These are phyloP conservation scores for Boletus vinaceobasis DNA, from an alignment of 768 basidiomycete genomes.

Conservation along the genomic window DNA sequence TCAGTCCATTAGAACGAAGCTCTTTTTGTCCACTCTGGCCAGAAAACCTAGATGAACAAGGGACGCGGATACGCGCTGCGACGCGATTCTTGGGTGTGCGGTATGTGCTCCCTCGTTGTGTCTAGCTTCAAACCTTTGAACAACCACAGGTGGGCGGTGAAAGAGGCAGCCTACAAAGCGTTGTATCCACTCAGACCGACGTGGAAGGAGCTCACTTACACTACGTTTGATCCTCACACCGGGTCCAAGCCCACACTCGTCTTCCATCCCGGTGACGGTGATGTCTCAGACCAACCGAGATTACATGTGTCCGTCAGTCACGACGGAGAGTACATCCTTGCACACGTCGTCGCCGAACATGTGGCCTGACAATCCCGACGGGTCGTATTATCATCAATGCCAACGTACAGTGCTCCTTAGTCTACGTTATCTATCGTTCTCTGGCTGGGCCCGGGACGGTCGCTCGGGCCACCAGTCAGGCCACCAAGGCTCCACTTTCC, in stretches of 20 bases:
- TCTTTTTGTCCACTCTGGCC: constrained; percentile 24
- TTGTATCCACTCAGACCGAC: constrained; percentile 63
- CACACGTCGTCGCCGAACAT: constrained; percentile 61
- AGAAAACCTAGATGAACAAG: constrained; percentile 11
- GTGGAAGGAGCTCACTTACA: constrained; percentile 74
- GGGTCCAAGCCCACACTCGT: constrained; percentile 43
- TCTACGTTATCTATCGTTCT: constrained; percentile 16
- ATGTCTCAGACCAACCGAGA: not conserved
- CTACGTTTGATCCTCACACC: constrained; percentile 29
- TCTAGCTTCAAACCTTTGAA: not conserved
- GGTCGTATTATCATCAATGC: not conserved
- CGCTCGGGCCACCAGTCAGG: constrained; percentile 60
- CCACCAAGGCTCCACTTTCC: constrained; percentile 62
- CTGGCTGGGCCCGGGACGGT: constrained; percentile 11
- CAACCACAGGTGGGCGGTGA: constrained; percentile 66
- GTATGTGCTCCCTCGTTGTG: constrained; percentile 33
- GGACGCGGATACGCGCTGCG: not conserved
- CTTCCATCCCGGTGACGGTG: constrained; percentile 10
- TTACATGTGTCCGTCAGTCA: constrained; percentile 77
- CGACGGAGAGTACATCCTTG: constrained; percentile 73
- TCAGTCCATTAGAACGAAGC: constrained; percentile 46
- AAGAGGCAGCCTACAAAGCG: constrained; percentile 87
- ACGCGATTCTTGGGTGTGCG: constrained; percentile 68
- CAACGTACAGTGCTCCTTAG: constrained; percentile 11
- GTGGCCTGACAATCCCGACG: not conserved